Conservation (phyloP, 2,329 filamentous ascomycete genomes). For the Sporothrix pallida region DNA sequence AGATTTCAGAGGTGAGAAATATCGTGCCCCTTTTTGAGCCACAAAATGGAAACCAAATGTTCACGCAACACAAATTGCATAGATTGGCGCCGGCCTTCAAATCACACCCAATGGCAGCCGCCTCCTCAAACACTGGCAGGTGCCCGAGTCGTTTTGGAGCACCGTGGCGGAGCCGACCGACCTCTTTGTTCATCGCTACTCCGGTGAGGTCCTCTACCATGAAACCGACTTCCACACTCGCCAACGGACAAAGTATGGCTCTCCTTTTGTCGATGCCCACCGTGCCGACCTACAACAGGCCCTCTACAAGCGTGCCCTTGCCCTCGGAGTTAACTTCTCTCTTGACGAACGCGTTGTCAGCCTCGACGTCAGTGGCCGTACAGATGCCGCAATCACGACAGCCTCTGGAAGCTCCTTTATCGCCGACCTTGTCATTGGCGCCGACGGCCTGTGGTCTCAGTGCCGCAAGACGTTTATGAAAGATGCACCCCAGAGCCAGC, state of each 20-base stretch:
- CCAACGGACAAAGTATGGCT: conserved; percentile 35
- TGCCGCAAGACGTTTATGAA: conserved; percentile 38
- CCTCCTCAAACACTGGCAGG: conserved; percentile 42
- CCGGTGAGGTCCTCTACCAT: background rate
- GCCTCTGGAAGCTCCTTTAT: conserved; percentile 33
- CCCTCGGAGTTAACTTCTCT: conserved; percentile 38
- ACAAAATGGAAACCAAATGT: background rate
- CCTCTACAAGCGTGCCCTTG: conserved; percentile 39
- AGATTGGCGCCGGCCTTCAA: conserved; percentile 21
- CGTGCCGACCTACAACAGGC: conserved; percentile 45
- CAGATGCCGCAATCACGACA: conserved; percentile 36
- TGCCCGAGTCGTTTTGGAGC: background rate
- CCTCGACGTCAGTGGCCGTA: background rate
- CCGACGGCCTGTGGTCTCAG: conserved; percentile 42
- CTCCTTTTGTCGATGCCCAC: conserved; percentile 46
- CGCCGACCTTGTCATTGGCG: conserved; percentile 39
- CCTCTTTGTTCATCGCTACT: background rate
- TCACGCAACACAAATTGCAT: background rate
- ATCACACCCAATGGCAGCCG: conserved; percentile 44
- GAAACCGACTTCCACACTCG: background rate
- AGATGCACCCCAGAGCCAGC: conserved; percentile 33
- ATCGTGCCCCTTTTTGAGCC: background rate
- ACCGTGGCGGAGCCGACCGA: background rate
- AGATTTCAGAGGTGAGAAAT: conserved; percentile 2
- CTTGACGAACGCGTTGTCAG: background rate